These are phyloP conservation scores for Colletotrichum chlorophyti DNA, from an alignment of 2,329 filamentous ascomycete species.

Conservation along the genomic window DNA sequence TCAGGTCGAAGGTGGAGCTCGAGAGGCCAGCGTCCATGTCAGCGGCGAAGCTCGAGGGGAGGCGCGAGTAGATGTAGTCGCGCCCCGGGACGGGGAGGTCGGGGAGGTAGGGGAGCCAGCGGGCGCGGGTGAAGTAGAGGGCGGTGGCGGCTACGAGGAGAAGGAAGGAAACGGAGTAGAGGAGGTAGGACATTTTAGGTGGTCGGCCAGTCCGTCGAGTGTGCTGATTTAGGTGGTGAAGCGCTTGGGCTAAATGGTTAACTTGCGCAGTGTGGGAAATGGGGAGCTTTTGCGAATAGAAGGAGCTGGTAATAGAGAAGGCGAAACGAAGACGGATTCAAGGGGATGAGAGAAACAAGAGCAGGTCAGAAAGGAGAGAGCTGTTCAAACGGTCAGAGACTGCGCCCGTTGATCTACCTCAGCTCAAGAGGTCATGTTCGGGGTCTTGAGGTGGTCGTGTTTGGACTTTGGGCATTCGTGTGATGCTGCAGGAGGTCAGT, in stretches of 20 bases:
- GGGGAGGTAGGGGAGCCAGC: slow-evolving; percentile 77
- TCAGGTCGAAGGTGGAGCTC: slow-evolving; percentile 83
- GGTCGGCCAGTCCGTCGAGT: neutral
- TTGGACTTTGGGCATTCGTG: no score
- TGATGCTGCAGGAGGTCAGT: no score
- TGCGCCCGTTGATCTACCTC: slow-evolving; percentile 7
- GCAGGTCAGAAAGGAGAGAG: neutral
- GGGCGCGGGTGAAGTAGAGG: slow-evolving; percentile 80
- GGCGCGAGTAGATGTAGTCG: slow-evolving; percentile 75
- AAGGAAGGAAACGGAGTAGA: slow-evolving; percentile 78
- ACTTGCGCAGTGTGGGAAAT: no score
- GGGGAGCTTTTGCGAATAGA: no score
- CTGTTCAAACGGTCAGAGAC: slow-evolving; percentile 9
- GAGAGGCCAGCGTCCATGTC: slow-evolving; percentile 90
- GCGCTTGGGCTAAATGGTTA: no score
- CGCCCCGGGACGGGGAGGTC: slow-evolving; percentile 60
- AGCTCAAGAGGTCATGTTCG: slow-evolving; percentile 16
- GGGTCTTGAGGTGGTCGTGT: neutral
- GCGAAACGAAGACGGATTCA: neutral
- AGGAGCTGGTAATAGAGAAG: neutral
- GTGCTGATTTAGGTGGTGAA: neutral
- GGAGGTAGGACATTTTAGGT: slow-evolving; percentile 75
- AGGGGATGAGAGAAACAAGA: neutral
- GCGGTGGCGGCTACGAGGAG: slow-evolving; percentile 75
- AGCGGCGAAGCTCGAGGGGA: slow-evolving; percentile 78